phyloP scores from a whole-genome alignment of 1,284 basidiomycete genomes.

The Pterula multifida region DNA sequence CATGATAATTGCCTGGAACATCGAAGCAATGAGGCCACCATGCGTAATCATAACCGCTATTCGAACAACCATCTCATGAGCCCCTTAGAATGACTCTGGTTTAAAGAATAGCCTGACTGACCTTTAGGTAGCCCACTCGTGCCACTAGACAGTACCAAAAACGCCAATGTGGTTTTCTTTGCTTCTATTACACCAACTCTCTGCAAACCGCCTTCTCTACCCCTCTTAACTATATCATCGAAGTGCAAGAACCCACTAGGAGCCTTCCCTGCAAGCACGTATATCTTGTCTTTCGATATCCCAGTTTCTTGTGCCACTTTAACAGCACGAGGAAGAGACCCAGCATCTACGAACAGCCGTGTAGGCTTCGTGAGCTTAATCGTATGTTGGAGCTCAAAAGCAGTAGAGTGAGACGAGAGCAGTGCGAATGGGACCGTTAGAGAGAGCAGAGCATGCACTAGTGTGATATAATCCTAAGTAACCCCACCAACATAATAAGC shows the following conservation, averaged over 20 bases:
- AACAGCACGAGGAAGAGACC: slow-evolving; percentile 4
- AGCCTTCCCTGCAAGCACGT: slow-evolving; percentile 7
- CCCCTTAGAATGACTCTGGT: background rate
- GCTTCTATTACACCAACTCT: slow-evolving; percentile 1
- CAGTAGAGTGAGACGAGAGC: background rate
- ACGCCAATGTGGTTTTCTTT: slow-evolving; percentile 10
- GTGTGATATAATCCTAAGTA: background rate
- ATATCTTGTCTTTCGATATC: slow-evolving; percentile 7
- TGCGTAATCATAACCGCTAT: background rate
- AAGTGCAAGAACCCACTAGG: background rate
- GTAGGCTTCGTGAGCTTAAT: slow-evolving; percentile 6
- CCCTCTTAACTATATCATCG: slow-evolving; percentile 1
- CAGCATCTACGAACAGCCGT: slow-evolving; percentile 8
- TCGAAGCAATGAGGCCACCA: background rate
- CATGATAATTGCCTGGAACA: background rate
- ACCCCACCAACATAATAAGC: background rate
- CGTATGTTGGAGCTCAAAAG: background rate
- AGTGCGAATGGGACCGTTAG: background rate
- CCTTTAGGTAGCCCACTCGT: slow-evolving; percentile 12
- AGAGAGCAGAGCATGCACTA: background rate
- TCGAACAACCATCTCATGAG: background rate
- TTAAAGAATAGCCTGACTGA: slow-evolving; percentile 2
- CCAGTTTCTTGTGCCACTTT: slow-evolving; percentile 6
- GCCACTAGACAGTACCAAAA: slow-evolving; percentile 12
- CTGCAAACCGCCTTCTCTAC: background rate